A percentile compares a stretch with the other conserved stretches of the same genome.
These are phyloP conservation scores for Trichophyton benhamiae DNA, from an alignment of 2,329 filamentous ascomycete genomes.

Conservation along the genomic window DNA sequence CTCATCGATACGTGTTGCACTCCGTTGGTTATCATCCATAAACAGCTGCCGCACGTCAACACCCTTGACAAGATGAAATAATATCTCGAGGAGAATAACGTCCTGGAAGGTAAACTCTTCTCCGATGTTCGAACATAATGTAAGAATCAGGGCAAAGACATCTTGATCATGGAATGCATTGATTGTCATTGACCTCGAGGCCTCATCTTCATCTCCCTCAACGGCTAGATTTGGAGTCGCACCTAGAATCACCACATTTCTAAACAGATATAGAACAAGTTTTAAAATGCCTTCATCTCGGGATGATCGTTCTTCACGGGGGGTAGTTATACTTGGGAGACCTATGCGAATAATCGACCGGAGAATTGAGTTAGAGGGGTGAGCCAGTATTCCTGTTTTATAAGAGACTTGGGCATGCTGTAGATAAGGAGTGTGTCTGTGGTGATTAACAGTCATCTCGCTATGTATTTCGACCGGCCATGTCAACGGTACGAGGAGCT, in stretches of 20 bases:
- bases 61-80: slow-evolving; percentile 88
- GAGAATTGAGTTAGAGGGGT: slow-evolving; percentile 63
- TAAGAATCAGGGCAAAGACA: slow-evolving; percentile 72
- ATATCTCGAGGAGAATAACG: slow-evolving; percentile 73
- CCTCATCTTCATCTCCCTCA: slow-evolving; percentile 79
- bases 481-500: slow-evolving; percentile 81
- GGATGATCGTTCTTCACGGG: slow-evolving; percentile 59
- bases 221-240: slow-evolving; percentile 59
- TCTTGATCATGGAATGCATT: slow-evolving; percentile 85
- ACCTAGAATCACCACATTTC: slow-evolving; percentile 77
- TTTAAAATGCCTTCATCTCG: slow-evolving; percentile 89
- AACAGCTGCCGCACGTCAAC: slow-evolving; percentile 76
- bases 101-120: slow-evolving; percentile 88
- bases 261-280: slow-evolving; percentile 73
- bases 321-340: slow-evolving; percentile 71
- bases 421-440: slow-evolving; percentile 79
- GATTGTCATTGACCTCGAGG: slow-evolving; percentile 76
- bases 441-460: slow-evolving; percentile 82
- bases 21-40: slow-evolving; percentile 62
- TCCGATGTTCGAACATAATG: slow-evolving; percentile 80
- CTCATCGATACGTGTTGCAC: slow-evolving; percentile 57
- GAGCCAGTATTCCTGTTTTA: slow-evolving; percentile 78
- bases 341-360: slow-evolving; percentile 70
- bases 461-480: slow-evolving; percentile 80
- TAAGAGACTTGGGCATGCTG: slow-evolving; percentile 80